A percentile compares a stretch with the other conserved stretches of the same genome.
Evolutionary conservation across 148 eudicot species (phyloP).

Genomic region (Vaccinium macrocarpon): DNA sequence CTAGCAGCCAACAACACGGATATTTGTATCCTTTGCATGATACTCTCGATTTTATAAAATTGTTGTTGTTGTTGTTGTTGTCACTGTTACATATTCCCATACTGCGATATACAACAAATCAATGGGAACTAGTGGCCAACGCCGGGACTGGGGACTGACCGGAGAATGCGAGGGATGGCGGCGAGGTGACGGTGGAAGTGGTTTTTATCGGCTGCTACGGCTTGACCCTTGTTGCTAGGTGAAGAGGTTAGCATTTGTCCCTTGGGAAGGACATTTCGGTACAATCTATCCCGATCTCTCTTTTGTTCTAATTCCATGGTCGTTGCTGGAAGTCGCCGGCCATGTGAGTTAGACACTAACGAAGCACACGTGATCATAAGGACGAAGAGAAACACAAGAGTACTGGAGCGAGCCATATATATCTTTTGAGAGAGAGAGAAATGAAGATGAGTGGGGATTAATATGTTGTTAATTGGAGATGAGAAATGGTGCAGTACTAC

Average conservation of each 20-base stretch:
- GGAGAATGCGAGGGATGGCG: slow-evolving; percentile 30
- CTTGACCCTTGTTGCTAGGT: slow-evolving; percentile 33
- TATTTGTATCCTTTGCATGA: not conserved
- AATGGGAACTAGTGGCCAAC: slow-evolving; percentile 33
- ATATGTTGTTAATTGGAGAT: not conserved
- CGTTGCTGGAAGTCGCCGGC: slow-evolving; percentile 15
- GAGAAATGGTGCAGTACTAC: not conserved
- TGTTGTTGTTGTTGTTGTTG: not conserved
- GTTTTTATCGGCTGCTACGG: slow-evolving; percentile 16
- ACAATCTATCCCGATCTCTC: slow-evolving; percentile 11
- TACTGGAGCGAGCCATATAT: slow-evolving; percentile 18
- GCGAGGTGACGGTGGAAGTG: slow-evolving; percentile 36
- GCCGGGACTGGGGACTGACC: slow-evolving; percentile 55
- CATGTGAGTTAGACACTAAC: slow-evolving; percentile 19
- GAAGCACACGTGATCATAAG: not conserved
- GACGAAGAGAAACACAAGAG: not conserved
- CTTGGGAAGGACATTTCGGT: slow-evolving; percentile 32
- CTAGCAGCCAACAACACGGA: not conserved
- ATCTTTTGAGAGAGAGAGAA: not conserved
- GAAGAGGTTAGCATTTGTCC: slow-evolving; percentile 25
- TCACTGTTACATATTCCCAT: not conserved
- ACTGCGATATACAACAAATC: not conserved
- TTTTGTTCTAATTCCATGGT: not conserved
- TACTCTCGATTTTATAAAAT: not conserved
- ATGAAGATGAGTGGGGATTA: not conserved